Base-by-base conservation (phyloP, 2,329 filamentous ascomycete genomes). In the Dothideomycetes sp. region DNA sequence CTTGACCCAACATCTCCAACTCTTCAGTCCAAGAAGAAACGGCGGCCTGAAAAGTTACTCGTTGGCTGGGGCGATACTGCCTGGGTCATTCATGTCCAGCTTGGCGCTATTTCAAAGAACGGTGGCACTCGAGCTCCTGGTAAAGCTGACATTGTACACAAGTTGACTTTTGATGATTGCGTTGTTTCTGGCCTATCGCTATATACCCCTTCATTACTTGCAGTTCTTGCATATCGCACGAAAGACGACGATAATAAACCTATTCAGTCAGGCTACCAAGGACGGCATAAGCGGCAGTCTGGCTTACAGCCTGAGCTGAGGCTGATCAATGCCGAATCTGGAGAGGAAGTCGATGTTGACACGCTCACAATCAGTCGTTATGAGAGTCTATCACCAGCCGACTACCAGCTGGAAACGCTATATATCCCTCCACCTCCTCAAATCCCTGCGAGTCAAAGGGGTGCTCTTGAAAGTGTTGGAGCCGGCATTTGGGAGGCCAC, bases 31-130 rank as follows among this genome's bases (percentile, higher is more conserved):
- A 42, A 47, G 24, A 49, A 48, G 31, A 59, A 57, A 42, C 53
- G 56, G 37, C 59, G 57, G 40, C 46, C 62, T 2, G 89, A 96
- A 59, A 84, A 89, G 51, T 67, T 96, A 15, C 66, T 98, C 5
- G 82, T 98, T 17, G 91, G 91, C 8, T 98, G 93, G 91, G 91
- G 91, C 45, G 83, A 88, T 42, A 94, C 84, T 1, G 85, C 94
- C 40, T 98, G 91, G 91, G 81, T 98, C 37, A 81, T 98, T 40
- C 82, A 95, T 58, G 81, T 98, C 14, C 82, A 88, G 55, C 79
- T 84, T 4, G 83, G 83, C 11, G 76, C 77, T 4, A 63, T 73
- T 34, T 81, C 77, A 22, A 84, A 77, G 53, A 67, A 80, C 52
- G 75, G 71, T 24, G 78, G 79, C 36, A 81, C 86, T 54, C 78